Base-by-base conservation (phyloP, 1,139 yeast species). In the Sugiyamaella grinbergsii region DNA sequence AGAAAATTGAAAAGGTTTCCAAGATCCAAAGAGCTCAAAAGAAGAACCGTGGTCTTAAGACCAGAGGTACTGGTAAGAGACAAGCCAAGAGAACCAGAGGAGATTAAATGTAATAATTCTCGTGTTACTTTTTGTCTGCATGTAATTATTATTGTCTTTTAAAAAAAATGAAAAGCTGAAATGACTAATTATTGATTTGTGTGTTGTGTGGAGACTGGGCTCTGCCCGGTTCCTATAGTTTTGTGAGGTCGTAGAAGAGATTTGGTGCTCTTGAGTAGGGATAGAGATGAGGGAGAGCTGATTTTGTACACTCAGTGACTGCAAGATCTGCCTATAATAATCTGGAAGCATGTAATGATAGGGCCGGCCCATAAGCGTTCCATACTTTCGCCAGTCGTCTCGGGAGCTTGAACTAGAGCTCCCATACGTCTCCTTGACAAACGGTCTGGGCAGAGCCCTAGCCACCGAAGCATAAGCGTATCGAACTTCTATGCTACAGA, bases 1-100 rank as follows among this genome's bases (percentile, higher is more conserved):
- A 80, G 68, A 89, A 88, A 84, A 90, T 85, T 71, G 98, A 93
- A 78, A 90, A 89, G 83, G 82, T 96, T 71, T 89, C 97, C 70
- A 90, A 98, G 90, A 97, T 91, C 83, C 98, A 94, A 83, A 90
- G 98, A 84, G 94, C 94, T 81, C 98, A 93, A 86, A 89, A 88
- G 91, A 93, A 93, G 93, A 93, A 93, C 96, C 91, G 98, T 85
- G 96, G 88, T 73, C 85, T 85, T 90, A 93, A 93, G 87, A 77
- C 87, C 85, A 89, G 91, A 73, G 98, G 98, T 85, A 93, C 98
- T 72, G 95, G 91, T 74, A 85, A 81, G 78, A 84, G 89, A 77
- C 87, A 86, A 79, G 95, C 96, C 76, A 89, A 89, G 79, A 70
- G 66, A 58, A 58, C 61, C 53, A 46, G 60, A 52, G 59, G 58